These are phyloP conservation scores for Fomitopsis palustris DNA, from an alignment of 1,284 basidiomycete species.

Conservation along the genomic window DNA sequence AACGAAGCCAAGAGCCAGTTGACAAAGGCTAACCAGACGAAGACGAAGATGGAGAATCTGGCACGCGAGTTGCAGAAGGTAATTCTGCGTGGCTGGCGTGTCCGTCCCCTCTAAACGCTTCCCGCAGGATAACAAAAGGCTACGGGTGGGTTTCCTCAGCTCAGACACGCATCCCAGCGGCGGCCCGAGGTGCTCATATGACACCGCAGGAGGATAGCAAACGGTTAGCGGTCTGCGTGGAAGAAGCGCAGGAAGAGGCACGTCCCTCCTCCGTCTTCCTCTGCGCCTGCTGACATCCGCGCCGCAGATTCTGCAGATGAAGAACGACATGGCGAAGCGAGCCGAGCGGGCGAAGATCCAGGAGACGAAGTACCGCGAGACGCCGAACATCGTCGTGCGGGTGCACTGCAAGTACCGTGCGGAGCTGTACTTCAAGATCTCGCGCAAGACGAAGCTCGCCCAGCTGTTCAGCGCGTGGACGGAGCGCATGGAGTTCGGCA, in stretches of 20 bases:
- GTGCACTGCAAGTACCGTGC: constrained; percentile 83
- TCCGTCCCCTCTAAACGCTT: constrained; percentile 13
- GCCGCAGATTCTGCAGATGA: constrained; percentile 67
- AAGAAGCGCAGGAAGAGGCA: constrained; percentile 80
- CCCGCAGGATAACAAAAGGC: constrained; percentile 74
- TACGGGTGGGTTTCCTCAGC: constrained; percentile 53
- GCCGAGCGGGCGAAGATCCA: constrained; percentile 70
- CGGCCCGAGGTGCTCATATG: neutral
- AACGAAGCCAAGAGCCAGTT: constrained; percentile 71
- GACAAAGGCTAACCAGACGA: constrained; percentile 80
- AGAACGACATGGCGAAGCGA: constrained; percentile 71
- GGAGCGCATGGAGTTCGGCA: constrained; percentile 66
- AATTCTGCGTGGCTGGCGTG: constrained; percentile 14
- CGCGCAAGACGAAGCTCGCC: constrained; percentile 78
- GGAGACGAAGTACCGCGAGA: constrained; percentile 72
- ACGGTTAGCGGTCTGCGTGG: constrained; percentile 69
- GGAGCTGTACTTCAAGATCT: constrained; percentile 86
- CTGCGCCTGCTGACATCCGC: constrained; percentile 2
- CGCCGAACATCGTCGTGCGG: constrained; percentile 80
- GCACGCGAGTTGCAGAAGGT: constrained; percentile 84
- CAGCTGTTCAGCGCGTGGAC: constrained; percentile 83
- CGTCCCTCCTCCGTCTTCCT: constrained; percentile 9
- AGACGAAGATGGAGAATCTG: constrained; percentile 83
- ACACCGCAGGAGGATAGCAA: constrained; percentile 72
- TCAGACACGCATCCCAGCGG: constrained; percentile 7